Conservation (phyloP, 345 rosid species). For the Brassica cretica region DNA sequence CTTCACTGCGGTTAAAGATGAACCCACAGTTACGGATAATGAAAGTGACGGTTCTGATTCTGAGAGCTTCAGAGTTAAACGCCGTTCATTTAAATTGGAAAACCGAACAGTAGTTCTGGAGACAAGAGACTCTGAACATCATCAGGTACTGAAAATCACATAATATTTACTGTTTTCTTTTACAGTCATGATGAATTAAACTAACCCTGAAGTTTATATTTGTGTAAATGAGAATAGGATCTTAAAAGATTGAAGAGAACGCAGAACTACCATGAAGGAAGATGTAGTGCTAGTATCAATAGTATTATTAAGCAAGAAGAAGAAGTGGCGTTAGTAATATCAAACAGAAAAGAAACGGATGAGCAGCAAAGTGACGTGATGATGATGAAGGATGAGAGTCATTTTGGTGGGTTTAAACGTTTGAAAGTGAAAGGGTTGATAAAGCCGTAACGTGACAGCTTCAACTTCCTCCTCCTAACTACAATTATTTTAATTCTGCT, state of each 20-base stretch:
- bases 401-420: slow-evolving; percentile 38
- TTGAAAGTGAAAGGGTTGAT: slow-evolving; percentile 42
- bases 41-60: slow-evolving; percentile 86
- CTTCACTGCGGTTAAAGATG: slow-evolving; percentile 45
- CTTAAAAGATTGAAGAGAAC: slow-evolving; percentile 29
- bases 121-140: slow-evolving; percentile 46
- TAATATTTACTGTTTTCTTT: neutral
- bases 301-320: slow-evolving; percentile 25
- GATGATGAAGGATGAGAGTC: slow-evolving; percentile 31
- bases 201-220: neutral
- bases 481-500: slow-evolving; percentile 21
- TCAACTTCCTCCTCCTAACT: slow-evolving; percentile 39
- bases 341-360: slow-evolving; percentile 26
- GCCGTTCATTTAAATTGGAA: slow-evolving; percentile 70
- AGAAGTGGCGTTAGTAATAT: slow-evolving; percentile 21
- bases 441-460: slow-evolving; percentile 44
- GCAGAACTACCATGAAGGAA: slow-evolving; percentile 28
- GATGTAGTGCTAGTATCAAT: slow-evolving; percentile 24
- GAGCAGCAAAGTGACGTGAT: slow-evolving; percentile 28
- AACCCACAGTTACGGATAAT: slow-evolving; percentile 42
- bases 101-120: slow-evolving; percentile 52
- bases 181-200: neutral
- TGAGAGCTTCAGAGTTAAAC: slow-evolving; percentile 86
- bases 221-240: slow-evolving; percentile 18
- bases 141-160: slow-evolving; percentile 54